Evolutionary conservation across 1,139 yeast species (phyloP).

Genomic region (Williopsis jadinii): DNA sequence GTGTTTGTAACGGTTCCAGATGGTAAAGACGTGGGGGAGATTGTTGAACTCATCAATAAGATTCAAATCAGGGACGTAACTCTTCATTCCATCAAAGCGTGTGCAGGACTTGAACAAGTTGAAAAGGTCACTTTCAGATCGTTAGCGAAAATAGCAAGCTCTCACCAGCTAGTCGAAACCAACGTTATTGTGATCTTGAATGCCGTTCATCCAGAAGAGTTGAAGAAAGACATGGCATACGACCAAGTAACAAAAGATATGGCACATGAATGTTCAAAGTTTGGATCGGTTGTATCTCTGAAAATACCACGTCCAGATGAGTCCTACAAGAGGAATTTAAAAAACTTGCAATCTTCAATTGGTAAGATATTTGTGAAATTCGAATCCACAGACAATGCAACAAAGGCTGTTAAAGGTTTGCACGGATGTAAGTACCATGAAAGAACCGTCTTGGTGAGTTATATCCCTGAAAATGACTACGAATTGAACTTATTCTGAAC

Average conservation of each 20-base stretch:
- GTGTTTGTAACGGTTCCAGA: slow-evolving; percentile 35
- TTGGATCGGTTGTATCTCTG: slow-evolving; percentile 48
- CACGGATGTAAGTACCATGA: slow-evolving; percentile 68
- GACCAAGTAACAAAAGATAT: slow-evolving; percentile 49
- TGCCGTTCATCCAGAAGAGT: slow-evolving; percentile 56
- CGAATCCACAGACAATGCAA: slow-evolving; percentile 43
- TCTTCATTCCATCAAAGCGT: slow-evolving; percentile 16
- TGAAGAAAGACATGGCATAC: slow-evolving; percentile 43
- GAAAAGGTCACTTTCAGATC: slow-evolving; percentile 25
- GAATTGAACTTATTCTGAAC: slow-evolving; percentile 25
- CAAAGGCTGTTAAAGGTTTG: slow-evolving; percentile 50
- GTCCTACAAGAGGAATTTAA: slow-evolving; percentile 37
- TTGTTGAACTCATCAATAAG: slow-evolving; percentile 23
- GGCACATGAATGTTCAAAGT: slow-evolving; percentile 39
- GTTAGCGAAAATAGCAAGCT: slow-evolving; percentile 20
- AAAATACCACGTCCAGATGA: slow-evolving; percentile 63
- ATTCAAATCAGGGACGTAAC: slow-evolving; percentile 25
- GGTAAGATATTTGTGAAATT: slow-evolving; percentile 73
- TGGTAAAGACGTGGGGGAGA: slow-evolving; percentile 4
- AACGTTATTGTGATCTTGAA: slow-evolving; percentile 62
- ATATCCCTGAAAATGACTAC: slow-evolving; percentile 52
- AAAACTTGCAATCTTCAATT: slow-evolving; percentile 40
- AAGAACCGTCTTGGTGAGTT: slow-evolving; percentile 63
- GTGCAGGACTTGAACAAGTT: slow-evolving; percentile 13
- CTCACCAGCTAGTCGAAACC: slow-evolving; percentile 26